Evolutionary conservation across 2,329 filamentous ascomycete genomes (phyloP).

Genomic region (Ophiostoma ips): DNA sequence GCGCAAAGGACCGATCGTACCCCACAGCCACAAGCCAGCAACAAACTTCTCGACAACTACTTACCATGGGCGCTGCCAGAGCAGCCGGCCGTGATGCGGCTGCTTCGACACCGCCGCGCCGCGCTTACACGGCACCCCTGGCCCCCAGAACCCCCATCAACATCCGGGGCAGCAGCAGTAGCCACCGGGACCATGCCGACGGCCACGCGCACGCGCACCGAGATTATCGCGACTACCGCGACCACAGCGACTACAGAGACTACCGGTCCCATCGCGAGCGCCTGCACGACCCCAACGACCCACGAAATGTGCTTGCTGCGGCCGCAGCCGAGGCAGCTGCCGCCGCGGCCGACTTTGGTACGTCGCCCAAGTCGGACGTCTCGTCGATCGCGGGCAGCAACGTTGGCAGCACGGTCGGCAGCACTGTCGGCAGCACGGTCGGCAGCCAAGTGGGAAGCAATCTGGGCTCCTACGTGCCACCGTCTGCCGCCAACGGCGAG

Average conservation of each 20-base stretch:
- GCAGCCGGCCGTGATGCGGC: conserved; percentile 7
- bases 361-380: conserved; percentile 7
- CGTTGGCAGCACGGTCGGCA: not conserved
- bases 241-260: conserved; percentile 1
- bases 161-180: not conserved
- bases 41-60: not conserved
- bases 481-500: conserved; percentile 8
- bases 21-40: not conserved
- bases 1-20: not conserved
- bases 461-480: not conserved
- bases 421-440: not conserved
- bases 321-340: conserved; percentile 11
- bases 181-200: not conserved
- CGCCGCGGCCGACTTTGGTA: conserved; percentile 3
- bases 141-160: not conserved
- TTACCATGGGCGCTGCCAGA: conserved; percentile 7
- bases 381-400: conserved; percentile 3
- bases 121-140: conserved; percentile 8
- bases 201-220: not conserved
- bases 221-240: not conserved
- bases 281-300: not conserved
- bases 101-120: conserved; percentile 5
- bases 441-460: not conserved
- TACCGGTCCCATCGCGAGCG: conserved; percentile 1
- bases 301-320: conserved; percentile 4